These are phyloP conservation scores for Rhodotorula sp. DNA, from an alignment of 1,284 basidiomycete genomes.

Conservation along the genomic window DNA sequence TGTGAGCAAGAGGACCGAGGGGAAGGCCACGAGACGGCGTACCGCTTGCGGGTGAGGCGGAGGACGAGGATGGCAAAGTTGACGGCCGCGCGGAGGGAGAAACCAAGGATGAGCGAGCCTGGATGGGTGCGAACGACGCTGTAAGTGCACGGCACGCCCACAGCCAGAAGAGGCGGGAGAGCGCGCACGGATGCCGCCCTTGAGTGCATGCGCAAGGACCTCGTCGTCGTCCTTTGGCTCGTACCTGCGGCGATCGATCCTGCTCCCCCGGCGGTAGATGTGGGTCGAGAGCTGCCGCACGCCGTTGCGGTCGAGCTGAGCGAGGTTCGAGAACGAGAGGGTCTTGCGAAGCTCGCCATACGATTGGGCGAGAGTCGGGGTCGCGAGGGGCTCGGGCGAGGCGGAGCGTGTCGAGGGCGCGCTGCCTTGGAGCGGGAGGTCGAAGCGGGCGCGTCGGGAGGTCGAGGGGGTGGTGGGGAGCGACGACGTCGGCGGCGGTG, in stretches of 20 bases:
- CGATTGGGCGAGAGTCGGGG: slow-evolving; percentile 41
- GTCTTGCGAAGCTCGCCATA: slow-evolving; percentile 35
- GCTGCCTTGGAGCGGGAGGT: neutral
- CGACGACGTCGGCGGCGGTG: neutral
- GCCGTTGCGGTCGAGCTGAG: slow-evolving; percentile 52
- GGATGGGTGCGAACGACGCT: neutral
- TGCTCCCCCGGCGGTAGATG: slow-evolving; percentile 65
- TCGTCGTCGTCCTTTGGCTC: slow-evolving; percentile 68
- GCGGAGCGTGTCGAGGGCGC: slow-evolving; percentile 4
- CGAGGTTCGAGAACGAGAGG: slow-evolving; percentile 38
- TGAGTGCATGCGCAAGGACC: slow-evolving; percentile 70
- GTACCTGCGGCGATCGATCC: slow-evolving; percentile 57
- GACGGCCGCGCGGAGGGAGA: slow-evolving; percentile 74
- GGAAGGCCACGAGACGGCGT: slow-evolving; percentile 53
- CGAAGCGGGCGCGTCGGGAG: neutral
- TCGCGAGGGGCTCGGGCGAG: slow-evolving; percentile 39
- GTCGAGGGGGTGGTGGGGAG: neutral
- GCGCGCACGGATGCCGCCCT: slow-evolving; percentile 72
- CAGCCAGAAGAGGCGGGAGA: neutral
- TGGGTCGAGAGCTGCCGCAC: slow-evolving; percentile 65
- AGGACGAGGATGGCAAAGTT: slow-evolving; percentile 75
- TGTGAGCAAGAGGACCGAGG: neutral
- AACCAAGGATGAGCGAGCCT: slow-evolving; percentile 79
- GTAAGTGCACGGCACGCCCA: neutral
- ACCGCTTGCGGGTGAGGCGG: slow-evolving; percentile 64